These are phyloP conservation scores for Podila verticillata DNA, from an alignment of 192 early-diverging fungal species.

Conservation along the genomic window DNA sequence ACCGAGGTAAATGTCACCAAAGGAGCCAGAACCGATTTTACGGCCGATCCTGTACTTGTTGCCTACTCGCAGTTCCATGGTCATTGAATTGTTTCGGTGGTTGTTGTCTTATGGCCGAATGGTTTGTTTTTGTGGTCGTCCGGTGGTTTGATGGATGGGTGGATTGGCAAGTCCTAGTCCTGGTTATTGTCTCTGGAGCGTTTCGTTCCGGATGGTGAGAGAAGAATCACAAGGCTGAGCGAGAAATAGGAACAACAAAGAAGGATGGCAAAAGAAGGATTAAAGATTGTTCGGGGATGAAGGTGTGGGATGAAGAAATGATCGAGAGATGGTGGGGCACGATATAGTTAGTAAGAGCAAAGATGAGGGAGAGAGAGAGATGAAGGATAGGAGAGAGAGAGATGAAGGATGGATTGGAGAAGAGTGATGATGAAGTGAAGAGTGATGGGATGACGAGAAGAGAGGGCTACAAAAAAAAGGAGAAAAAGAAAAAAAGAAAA, in stretches of 20 bases:
- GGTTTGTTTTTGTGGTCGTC: not conserved
- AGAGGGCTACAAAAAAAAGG: not conserved
- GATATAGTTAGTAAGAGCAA: not conserved
- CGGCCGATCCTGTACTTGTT: constrained; percentile 94
- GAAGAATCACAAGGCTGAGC: not conserved
- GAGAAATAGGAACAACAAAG: not conserved
- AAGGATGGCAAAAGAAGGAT: not conserved
- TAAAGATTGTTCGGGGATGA: too few relatives aligned
- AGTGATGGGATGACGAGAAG: not conserved
- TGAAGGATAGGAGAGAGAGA: not conserved
- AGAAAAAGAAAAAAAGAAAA: not conserved
- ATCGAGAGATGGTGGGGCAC: not conserved
- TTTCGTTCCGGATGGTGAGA: too few relatives aligned
- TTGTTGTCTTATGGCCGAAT: not conserved
- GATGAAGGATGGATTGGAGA: not conserved
- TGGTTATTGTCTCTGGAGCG: too few relatives aligned
- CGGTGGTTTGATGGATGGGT: not conserved
- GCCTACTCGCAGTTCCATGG: constrained; percentile 87
- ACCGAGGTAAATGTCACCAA: constrained; percentile 98
- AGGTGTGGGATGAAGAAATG: not conserved
- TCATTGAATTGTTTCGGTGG: constrained; percentile 24
- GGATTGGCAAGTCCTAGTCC: not conserved
- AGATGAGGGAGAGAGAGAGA: not conserved
- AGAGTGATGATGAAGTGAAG: too few relatives aligned
- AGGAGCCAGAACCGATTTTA: constrained; percentile 97